A percentile compares a stretch with the other conserved stretches of the same genome.
Evolutionary conservation across 2,329 filamentous ascomycete species (phyloP).

Genomic region (Cryphonectria japonica): DNA sequence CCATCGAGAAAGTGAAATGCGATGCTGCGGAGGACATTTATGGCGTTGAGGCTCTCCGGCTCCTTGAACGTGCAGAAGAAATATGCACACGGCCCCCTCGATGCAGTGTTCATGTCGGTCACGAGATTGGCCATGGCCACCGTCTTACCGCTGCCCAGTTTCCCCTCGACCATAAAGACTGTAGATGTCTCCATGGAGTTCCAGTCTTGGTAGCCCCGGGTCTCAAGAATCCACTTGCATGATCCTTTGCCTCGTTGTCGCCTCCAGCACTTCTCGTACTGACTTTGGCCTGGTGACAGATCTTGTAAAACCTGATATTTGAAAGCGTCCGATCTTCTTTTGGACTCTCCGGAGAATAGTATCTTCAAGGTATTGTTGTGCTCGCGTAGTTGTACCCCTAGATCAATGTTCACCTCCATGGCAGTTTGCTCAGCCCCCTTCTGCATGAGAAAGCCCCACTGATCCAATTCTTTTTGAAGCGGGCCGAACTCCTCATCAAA

Average conservation of each 20-base stretch:
- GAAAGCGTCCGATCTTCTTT: background rate
- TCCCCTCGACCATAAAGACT: slow-evolving; percentile 1
- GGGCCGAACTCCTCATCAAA: slow-evolving; percentile 21
- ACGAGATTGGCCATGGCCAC: slow-evolving; percentile 23
- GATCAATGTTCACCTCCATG: background rate
- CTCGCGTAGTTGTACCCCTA: background rate
- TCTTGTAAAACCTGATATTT: background rate
- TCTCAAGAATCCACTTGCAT: slow-evolving; percentile 24
- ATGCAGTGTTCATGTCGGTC: background rate
- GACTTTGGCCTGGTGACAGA: slow-evolving; percentile 19
- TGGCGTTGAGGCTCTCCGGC: background rate
- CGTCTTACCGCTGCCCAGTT: slow-evolving; percentile 21
- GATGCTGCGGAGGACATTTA: slow-evolving; percentile 10
- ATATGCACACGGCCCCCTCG: slow-evolving; percentile 6
- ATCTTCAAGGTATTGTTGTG: background rate
- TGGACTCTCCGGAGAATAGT: background rate
- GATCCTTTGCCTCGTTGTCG: slow-evolving; percentile 28
- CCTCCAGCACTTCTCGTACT: slow-evolving; percentile 21
- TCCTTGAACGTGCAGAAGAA: slow-evolving; percentile 17
- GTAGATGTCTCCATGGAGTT: background rate
- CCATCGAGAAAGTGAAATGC: slow-evolving; percentile 9
- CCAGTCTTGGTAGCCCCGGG: slow-evolving; percentile 12
- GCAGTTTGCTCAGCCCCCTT: background rate
- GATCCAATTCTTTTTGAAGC: slow-evolving; percentile 16
- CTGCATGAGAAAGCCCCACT: slow-evolving; percentile 17